A percentile compares a stretch with the other conserved stretches of the same genome.
Conservation (phyloP, 208 protist genomes). For the Porcisia hertigi region DNA sequence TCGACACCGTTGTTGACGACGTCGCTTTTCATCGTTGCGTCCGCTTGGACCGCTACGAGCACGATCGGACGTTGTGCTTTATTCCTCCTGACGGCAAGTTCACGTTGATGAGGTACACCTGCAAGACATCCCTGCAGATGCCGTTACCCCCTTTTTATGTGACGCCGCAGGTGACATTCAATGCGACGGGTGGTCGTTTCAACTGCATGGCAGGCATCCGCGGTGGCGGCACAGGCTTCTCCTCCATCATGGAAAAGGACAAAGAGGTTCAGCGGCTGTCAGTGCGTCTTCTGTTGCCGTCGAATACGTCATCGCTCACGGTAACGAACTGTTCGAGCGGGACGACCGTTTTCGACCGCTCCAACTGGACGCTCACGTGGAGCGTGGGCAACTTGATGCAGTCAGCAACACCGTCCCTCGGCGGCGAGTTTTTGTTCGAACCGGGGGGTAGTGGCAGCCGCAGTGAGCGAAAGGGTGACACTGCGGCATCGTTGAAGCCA, state of each 20-base stretch:
- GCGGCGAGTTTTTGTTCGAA: slow-evolving; percentile 70
- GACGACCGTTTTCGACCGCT: slow-evolving; percentile 71
- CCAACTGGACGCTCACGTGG: slow-evolving; percentile 70
- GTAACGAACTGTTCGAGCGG: slow-evolving; percentile 75
- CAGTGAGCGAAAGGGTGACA: neutral
- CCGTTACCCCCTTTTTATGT: slow-evolving; percentile 84
- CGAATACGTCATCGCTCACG: slow-evolving; percentile 54
- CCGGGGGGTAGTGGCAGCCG: neutral
- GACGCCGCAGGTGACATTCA: slow-evolving; percentile 85
- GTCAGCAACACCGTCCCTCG: slow-evolving; percentile 61
- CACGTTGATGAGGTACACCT: slow-evolving; percentile 84
- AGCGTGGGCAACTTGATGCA: slow-evolving; percentile 67
- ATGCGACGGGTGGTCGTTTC: slow-evolving; percentile 68
- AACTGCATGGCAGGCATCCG: slow-evolving; percentile 87
- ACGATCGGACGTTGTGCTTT: slow-evolving; percentile 80
- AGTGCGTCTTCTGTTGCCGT: slow-evolving; percentile 70
- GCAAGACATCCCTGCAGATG: slow-evolving; percentile 42
- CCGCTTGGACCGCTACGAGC: slow-evolving; percentile 61
- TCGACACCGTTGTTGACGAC: slow-evolving; percentile 71
- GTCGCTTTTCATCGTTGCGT: slow-evolving; percentile 91
- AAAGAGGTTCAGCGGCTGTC: slow-evolving; percentile 68
- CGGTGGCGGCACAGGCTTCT: slow-evolving; percentile 26
- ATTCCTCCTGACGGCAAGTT: slow-evolving; percentile 92
- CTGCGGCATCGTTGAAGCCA: slow-evolving; percentile 1
- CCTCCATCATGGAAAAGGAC: slow-evolving; percentile 29